A percentile compares a stretch with the other conserved stretches of the same genome.
phyloP scores from a whole-genome alignment of 148 eudicot species.

The Selenicereus undatus region DNA sequence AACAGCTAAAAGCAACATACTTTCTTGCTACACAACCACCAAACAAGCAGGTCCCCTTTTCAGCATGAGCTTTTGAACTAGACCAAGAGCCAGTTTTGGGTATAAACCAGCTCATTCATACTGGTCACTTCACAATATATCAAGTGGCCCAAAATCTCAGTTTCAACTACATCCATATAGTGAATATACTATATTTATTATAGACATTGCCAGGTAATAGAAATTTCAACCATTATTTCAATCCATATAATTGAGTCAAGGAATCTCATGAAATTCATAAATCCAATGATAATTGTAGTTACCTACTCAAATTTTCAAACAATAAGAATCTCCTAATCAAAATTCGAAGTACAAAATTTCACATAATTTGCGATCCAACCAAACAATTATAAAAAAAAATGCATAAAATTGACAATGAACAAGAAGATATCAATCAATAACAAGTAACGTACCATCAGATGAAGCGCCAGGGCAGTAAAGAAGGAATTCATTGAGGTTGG shows the following conservation, averaged over 20 bases:
- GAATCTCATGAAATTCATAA: neutral
- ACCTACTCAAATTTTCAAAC: neutral
- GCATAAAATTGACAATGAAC: neutral
- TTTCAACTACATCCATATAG: neutral
- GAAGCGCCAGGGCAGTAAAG: constrained; percentile 50
- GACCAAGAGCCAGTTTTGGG: neutral
- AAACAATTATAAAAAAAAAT: neutral
- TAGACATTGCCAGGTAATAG: neutral
- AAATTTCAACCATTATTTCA: neutral
- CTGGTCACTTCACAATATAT: neutral
- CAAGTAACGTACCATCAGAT: constrained; percentile 39
- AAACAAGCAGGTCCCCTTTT: neutral
- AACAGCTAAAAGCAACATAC: too few relatives aligned
- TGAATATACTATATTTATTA: neutral
- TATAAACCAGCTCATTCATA: neutral
- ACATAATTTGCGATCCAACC: neutral
- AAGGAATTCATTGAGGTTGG: constrained; percentile 39
- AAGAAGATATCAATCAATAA: neutral
- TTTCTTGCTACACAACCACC: too few relatives aligned
- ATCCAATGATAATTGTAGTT: neutral
- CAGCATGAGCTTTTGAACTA: neutral
- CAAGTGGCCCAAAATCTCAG: neutral
- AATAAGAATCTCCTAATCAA: neutral
- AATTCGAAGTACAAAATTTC: neutral
- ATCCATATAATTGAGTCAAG: neutral